Evolutionary conservation across 2,329 filamentous ascomycete species (phyloP).

Genomic region (Calycina herbarum): DNA sequence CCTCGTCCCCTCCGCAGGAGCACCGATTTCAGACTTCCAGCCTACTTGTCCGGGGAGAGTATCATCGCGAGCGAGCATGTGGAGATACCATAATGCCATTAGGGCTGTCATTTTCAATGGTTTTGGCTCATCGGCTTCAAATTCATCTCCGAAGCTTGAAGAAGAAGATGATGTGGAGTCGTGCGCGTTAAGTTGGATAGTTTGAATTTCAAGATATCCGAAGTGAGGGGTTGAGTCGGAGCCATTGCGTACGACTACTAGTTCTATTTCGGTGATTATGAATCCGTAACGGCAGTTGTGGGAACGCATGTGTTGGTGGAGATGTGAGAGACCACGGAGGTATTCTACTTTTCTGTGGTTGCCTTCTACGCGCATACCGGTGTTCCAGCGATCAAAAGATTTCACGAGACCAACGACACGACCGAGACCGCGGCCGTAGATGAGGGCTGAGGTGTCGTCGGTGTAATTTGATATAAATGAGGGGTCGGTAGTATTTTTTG

Average conservation of each 20-base stretch:
- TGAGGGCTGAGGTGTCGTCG: conserved; percentile 49
- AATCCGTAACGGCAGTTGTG: conserved; percentile 93
- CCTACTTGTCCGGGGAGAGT: conserved; percentile 57
- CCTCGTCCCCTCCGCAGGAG: conserved; percentile 70
- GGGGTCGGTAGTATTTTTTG: conserved; percentile 35
- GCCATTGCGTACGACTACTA: conserved; percentile 84
- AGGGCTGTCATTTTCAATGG: conserved; percentile 71
- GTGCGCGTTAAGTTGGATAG: conserved; percentile 55
- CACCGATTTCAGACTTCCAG: conserved; percentile 73
- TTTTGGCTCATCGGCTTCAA: conserved; percentile 37
- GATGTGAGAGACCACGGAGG: conserved; percentile 78
- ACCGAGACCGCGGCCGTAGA: conserved; percentile 51
- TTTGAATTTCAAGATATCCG: conserved; percentile 78
- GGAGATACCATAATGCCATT: conserved; percentile 75
- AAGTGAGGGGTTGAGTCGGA: conserved; percentile 73
- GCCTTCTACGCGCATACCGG: conserved; percentile 83
- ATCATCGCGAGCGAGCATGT: conserved; percentile 67
- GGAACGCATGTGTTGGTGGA: conserved; percentile 91
- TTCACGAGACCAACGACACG: conserved; percentile 84
- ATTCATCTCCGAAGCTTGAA: conserved; percentile 21
- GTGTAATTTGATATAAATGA: conserved; percentile 52
- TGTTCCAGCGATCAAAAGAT: conserved; percentile 92
- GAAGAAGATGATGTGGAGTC: conserved; percentile 21
- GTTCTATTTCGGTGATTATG: conserved; percentile 94
- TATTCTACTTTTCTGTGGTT: conserved; percentile 87